phyloP scores from a whole-genome alignment of 257 asterid genomes.

The Scutellaria barbata region DNA sequence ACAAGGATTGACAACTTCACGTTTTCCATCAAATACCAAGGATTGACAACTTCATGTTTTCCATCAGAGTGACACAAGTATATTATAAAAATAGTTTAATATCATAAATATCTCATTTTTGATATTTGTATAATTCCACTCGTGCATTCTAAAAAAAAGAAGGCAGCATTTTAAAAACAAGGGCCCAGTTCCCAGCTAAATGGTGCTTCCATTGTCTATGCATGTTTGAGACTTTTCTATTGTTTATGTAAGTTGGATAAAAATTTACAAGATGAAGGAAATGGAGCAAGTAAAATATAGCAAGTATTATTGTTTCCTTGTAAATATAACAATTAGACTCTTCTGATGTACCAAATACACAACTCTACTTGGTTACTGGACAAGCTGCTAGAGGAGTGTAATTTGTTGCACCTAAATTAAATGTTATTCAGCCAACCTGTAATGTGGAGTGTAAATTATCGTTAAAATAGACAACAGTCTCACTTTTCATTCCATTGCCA shows the following conservation, averaged over 20 bases:
- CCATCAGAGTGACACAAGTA: neutral
- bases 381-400: neutral
- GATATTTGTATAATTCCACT: neutral
- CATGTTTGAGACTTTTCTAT: constrained; percentile 11
- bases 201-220: constrained; percentile 4
- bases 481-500: neutral
- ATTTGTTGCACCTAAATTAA: constrained; percentile 4
- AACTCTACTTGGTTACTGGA: neutral
- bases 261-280: constrained; percentile 7
- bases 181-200: neutral
- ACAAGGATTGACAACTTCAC: constrained; percentile 1
- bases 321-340: constrained; percentile 10
- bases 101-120: neutral
- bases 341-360: neutral
- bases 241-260: constrained; percentile 9
- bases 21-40: neutral
- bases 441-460: neutral
- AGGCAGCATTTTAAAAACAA: neutral
- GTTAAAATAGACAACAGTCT: neutral
- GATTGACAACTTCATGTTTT: constrained; percentile 7
- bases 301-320: neutral
- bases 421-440: neutral
- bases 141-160: neutral
- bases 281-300: neutral
- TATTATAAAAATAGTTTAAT: constrained; percentile 7